Base-by-base conservation (phyloP, 1,284 basidiomycete genomes). In the Leccinum ponderosum region DNA sequence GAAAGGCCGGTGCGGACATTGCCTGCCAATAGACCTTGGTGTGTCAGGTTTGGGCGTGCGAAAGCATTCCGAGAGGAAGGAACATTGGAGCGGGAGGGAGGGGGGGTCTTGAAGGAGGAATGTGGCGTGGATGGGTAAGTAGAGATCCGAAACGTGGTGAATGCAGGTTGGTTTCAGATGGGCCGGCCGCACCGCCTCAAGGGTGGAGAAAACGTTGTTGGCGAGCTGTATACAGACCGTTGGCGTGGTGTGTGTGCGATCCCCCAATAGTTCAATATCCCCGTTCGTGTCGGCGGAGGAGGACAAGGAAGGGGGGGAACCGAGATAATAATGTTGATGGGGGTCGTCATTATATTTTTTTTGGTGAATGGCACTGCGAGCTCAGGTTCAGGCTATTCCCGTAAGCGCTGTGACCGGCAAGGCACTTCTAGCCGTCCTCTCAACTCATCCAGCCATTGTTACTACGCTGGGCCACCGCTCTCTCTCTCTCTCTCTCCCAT, bases 361-460 rank as follows among this genome's bases (percentile, higher is more conserved):
- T 59, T n/a, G n/a, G 31, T 22, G 44, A 67, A 59, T 65, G 14
- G 33, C 29, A 37, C 20, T 42, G 39, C 22, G 17, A 20, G 29
- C 37, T 42, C 39, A 42, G 39, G 39, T 17, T 42, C 39, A 58
- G 66, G 65, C 66, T 70, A 66, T 69, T 71, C 58, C 58, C 56
- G 61, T 71, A 73, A 69, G 73, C 71, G 73, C 74, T 75, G 73
- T 73, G 71, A 73, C 73, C 66, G 72, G 71, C 73, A 75, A 73
- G 71, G 73, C 69, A 70, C 70, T 73, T 75, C 73, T 70, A 65
- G 69, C 70, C 70, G 67, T 64, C 68, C 64, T 63, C 64, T 62
- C 70, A 72, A 73, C 64, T 74, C 71, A 59, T 72, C 69, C 72
- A 71, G 70, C 71, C 75, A 73, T 75, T 76, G 74, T 75, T 68